Base-by-base conservation (phyloP, 805 yeast genomes). In the Yamadazyma takamatsuzukensis region DNA sequence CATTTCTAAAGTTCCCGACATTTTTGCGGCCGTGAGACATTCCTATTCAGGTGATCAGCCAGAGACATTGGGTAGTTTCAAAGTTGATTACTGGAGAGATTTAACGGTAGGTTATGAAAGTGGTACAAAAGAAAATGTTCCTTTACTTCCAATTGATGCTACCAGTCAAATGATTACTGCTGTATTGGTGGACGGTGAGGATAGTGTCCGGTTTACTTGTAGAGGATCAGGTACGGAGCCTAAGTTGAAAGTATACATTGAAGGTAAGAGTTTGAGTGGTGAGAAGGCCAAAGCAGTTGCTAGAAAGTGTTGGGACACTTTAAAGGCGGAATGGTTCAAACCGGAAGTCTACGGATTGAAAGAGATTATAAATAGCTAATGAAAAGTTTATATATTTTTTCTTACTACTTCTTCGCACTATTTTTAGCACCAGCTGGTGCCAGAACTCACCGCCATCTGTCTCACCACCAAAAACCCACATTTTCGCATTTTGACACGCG, bases 161-260 rank as follows among this genome's bases (percentile, higher is more conserved):
- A 49, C 64, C 1, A 77, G 96, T 0, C 95, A 93, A 46, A 93
- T 93, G 97, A 79, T 90, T 43, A 88, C 96, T 0, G 80, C 72
- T 1, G 56, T 58, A 15, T 59, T 86, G 15, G n/a, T 15, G 1
- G 40, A 37, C 2, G 28, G 17, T 29, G 27, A 32, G 5, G 40
- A 33, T 8, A 39, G 21, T 8, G 78, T 86, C 2, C 61, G 95
- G 21, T 80, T 89, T 51, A 89, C 97, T 0, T 78, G 85, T 30
- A 71, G 98, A 33, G 97, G 97, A 0, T 86, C 96, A 3, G 98
- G 98, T 8, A 90, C 98, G 0, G 98, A 90, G 55, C 97, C 97
- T 2, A 90, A 90, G 54, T 65, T 90, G 42, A 90, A 90, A 56
- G 84, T 90, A 1, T 90, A 90, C 59, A 80, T 90, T 21, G 98